A percentile compares a stretch with the other conserved stretches of the same genome.
phyloP scores from a whole-genome alignment of 805 yeast species.

The Starmerella gropengiesseri region DNA sequence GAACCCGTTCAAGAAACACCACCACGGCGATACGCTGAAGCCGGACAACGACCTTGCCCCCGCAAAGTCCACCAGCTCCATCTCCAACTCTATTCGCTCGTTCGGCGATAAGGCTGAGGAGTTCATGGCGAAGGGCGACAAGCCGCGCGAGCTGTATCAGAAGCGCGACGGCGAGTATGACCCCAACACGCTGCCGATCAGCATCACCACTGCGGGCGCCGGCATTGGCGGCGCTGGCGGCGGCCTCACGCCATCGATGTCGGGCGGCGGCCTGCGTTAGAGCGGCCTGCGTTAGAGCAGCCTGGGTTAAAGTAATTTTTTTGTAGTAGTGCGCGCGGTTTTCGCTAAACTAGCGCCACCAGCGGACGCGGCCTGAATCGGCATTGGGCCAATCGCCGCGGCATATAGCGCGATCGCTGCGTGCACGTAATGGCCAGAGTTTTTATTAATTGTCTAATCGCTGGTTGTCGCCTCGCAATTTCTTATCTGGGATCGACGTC shows the following conservation, averaged over 20 bases:
- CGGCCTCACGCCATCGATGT: slow-evolving; percentile 1
- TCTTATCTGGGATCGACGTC: too few relatives aligned
- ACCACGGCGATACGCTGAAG: background rate
- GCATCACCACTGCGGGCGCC: slow-evolving; percentile 1
- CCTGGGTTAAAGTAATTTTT: too few relatives aligned
- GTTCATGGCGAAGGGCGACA: slow-evolving; percentile 12
- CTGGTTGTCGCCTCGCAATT: too few relatives aligned
- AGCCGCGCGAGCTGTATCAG: slow-evolving; percentile 11
- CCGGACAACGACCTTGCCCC: slow-evolving; percentile 12
- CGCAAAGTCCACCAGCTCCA: slow-evolving; percentile 17
- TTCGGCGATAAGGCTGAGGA: slow-evolving; percentile 15
- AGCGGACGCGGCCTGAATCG: too few relatives aligned
- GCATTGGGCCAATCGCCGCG: too few relatives aligned
- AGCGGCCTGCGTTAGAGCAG: background rate
- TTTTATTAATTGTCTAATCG: too few relatives aligned
- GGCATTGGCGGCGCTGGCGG: slow-evolving; percentile 1
- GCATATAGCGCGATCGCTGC: too few relatives aligned
- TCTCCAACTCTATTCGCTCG: slow-evolving; percentile 17
- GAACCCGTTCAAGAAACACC: slow-evolving; percentile 21
- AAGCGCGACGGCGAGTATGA: slow-evolving; percentile 5
- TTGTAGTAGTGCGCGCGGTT: background rate
- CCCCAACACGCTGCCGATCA: background rate
- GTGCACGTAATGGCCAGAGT: too few relatives aligned
- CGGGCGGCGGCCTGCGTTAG: slow-evolving; percentile 4
- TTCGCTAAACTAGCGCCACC: too few relatives aligned